These are phyloP conservation scores for Dicorynia guianensis DNA, from an alignment of 306 rosid genomes.

Conservation along the genomic window DNA sequence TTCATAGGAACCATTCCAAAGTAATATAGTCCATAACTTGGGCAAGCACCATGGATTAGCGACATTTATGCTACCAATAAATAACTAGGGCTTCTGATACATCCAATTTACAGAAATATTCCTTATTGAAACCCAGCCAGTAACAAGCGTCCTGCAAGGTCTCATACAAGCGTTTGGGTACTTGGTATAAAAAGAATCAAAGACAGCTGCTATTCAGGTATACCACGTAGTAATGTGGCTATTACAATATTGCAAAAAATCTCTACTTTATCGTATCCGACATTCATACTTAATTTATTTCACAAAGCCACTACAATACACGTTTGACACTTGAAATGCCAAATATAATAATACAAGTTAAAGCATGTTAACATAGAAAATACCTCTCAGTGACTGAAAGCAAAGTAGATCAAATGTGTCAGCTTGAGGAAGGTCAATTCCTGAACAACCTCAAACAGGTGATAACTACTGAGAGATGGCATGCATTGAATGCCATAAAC, in stretches of 20 bases:
- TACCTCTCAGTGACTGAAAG: slow-evolving; percentile 89
- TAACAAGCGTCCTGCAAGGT: slow-evolving; percentile 28
- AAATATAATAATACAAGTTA: neutral
- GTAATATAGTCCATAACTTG: slow-evolving; percentile 3
- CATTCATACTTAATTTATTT: slow-evolving; percentile 10
- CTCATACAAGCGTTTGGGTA: neutral
- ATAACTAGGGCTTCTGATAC: slow-evolving; percentile 17
- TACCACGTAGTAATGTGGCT: slow-evolving; percentile 1
- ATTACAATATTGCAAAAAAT: neutral
- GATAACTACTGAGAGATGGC: slow-evolving; percentile 95
- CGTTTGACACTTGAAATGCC: neutral
- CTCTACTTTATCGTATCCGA: neutral
- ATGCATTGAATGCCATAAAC: slow-evolving; percentile 98
- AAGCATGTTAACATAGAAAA: neutral
- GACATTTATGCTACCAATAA: neutral
- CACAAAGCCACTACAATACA: neutral
- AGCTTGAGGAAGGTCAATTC: slow-evolving; percentile 91
- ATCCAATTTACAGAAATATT: slow-evolving; percentile 12
- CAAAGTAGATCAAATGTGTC: slow-evolving; percentile 95
- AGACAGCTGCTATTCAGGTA: neutral
- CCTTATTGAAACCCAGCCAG: neutral
- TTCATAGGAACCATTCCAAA: slow-evolving; percentile 17
- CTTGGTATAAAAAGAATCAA: neutral
- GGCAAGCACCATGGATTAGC: slow-evolving; percentile 19
- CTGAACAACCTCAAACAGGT: slow-evolving; percentile 75